phyloP scores from a whole-genome alignment of 2,329 filamentous ascomycete genomes.

The Colletotrichum eleusines region DNA sequence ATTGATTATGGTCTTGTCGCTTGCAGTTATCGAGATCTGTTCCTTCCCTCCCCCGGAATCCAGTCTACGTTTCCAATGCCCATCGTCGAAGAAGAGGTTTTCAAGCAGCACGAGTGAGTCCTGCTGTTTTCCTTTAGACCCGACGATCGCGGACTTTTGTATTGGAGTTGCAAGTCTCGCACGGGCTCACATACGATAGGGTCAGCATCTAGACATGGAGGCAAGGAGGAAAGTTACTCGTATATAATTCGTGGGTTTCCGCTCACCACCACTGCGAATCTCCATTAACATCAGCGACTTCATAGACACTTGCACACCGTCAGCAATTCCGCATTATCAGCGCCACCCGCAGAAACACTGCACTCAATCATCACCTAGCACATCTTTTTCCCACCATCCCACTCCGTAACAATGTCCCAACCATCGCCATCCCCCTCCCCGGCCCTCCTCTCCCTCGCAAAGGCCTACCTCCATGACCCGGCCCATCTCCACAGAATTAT shows the following conservation, averaged over 20 bases:
- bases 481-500: conserved; percentile 21
- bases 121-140: too few relatives aligned
- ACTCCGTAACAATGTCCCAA: conserved; percentile 21
- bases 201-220: not conserved
- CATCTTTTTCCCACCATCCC: not conserved
- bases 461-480: conserved; percentile 30
- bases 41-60: not conserved
- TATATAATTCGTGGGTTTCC: not conserved
- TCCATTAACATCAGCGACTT: not conserved
- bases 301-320: not conserved
- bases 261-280: not conserved
- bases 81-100: not conserved
- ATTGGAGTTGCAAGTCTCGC: not conserved
- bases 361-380: not conserved
- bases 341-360: not conserved
- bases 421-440: not conserved
- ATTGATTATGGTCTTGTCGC: not conserved
- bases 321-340: not conserved
- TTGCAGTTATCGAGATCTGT: not conserved
- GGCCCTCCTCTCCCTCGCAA: conserved; percentile 19
- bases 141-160: not conserved
- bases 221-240: not conserved
- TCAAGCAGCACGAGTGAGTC: not conserved
- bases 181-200: not conserved
- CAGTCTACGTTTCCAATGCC: not conserved